Base-by-base conservation (phyloP, 495 filamentous ascomycete genomes). In the Penicillium lividum region DNA sequence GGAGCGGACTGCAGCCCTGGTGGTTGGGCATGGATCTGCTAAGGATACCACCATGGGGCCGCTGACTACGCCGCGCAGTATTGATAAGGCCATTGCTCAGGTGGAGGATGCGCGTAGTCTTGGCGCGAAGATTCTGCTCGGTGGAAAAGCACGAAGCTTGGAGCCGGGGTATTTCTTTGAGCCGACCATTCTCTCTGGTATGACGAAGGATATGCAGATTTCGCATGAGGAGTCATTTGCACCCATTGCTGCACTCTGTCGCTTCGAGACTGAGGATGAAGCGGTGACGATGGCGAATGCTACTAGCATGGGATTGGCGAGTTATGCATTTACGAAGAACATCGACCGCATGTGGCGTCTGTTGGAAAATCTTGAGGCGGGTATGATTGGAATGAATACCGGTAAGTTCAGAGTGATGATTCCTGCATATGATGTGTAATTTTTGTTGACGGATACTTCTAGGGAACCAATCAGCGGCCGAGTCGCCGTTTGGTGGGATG, bases 241-340 rank as follows among this genome's bases (percentile, higher is more conserved):
- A 4, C 88, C 88, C 0, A 72, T 91, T 7, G 75, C 84, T 8
- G 87, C 87, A 3, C 68, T 91, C 53, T 89, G 87, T 64, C 76
- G 77, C 31, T 91, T 91, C 55, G 84, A 88, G 31, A 88, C 79
- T 0, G 88, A 91, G 67, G 86, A 87, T 0, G 84, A 90, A 64
- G 88, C 80, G 5, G 82, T 89, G 0, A 67, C 74, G 55, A 58
- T 72, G 38, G 87, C 86, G 1, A 89, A 89, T 60, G 76, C 83
- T 40, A 89, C 86, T 4, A 86, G 84, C 58, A 88, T 89, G 85
- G 86, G 86, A 16, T 66, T 89, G 58, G 86, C 86, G 2, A 85
- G 83, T 42, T 88, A 90, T 66, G 88, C 83, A 50, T 91, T 90
- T 70, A 89, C 87, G 5, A 88, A 89, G 76, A 85, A 90, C 58